Evolutionary conservation across 768 basidiomycete species (phyloP).

Genomic region (Cystofilobasidium bisporidii): DNA sequence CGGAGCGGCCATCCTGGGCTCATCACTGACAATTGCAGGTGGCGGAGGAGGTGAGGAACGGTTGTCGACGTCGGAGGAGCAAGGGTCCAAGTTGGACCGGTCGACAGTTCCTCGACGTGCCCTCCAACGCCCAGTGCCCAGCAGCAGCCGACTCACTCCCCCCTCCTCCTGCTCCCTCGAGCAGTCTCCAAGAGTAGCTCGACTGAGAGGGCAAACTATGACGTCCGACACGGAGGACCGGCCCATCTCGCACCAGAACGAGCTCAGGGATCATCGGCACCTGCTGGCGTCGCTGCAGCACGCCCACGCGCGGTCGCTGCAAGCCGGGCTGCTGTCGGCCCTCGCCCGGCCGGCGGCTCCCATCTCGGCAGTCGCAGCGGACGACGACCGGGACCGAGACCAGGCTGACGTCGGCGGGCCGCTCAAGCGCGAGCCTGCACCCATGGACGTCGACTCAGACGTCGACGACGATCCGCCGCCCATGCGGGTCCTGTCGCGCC

Average conservation of each 20-base stretch:
- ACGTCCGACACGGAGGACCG: neutral
- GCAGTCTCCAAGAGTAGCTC: too few relatives aligned
- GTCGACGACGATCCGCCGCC: neutral
- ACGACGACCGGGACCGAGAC: too few relatives aligned
- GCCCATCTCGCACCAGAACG: neutral
- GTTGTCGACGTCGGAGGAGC: too few relatives aligned
- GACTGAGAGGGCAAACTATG: too few relatives aligned
- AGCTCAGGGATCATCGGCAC: neutral
- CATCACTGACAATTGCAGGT: too few relatives aligned
- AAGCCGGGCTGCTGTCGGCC: neutral
- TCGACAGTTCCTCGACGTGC: too few relatives aligned
- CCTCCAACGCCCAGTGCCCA: too few relatives aligned
- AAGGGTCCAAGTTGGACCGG: too few relatives aligned
- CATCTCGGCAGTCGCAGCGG: neutral
- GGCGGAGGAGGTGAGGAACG: too few relatives aligned
- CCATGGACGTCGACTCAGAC: neutral
- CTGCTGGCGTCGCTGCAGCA: neutral
- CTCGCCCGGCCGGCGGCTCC: conserved; percentile 1
- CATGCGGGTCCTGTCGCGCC: neutral
- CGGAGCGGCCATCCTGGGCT: neutral
- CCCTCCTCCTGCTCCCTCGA: too few relatives aligned
- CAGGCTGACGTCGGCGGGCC: neutral
- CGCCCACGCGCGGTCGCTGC: neutral
- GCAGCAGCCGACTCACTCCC: too few relatives aligned
- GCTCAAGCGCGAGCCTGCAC: neutral